Base-by-base conservation (phyloP, 2,329 filamentous ascomycete species). In the Metarhizium guizhouense region DNA sequence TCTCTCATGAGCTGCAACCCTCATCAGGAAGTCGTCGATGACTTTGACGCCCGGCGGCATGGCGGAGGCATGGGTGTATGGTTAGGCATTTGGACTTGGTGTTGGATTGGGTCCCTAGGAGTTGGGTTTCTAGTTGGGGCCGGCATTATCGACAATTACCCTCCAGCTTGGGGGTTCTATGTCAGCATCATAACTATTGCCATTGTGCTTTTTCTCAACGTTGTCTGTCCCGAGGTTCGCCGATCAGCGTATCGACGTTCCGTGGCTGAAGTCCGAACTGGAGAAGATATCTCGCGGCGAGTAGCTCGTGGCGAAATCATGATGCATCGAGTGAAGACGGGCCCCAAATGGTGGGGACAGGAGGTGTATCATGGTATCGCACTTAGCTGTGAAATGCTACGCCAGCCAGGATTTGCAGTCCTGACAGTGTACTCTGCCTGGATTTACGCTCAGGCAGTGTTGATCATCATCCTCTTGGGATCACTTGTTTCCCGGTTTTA, bases 61-160 rank as follows among this genome's bases (percentile, higher is more conserved):
- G 88, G 88, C 7, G 87, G 88, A 13, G 88, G 88, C 0, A 85
- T 91, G 74, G 88, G 88, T 0, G 73, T 88, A n/a, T 92, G 88
- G 88, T 75, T 90, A 10, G 86, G 86, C 1, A 76, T 88, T 54
- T 91, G 87, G 86, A 85, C 85, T 0, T 92, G 85, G 83, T 88
- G 86, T 65, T 88, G 82, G 69, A 83, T 88, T 62, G 86, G 84
- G 6, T 88, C 86, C 25, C 76, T 91, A 25, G 82, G 83, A 0
- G 65, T 90, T 42, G 88, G 88, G 0, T 92, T 91, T 64, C 72
- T 88, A 56, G 74, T 88, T 43, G 88, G 88, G 3, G 86, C 87
- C 11, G 72, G 78, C 42, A 81, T 91, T 61, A 89, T 91, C 62
- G 81, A 85, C 59, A 69, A 67, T 10, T 68, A 84, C 38, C 77